Evolutionary conservation across 306 rosid genomes (phyloP).

Genomic region (Quercus cerris): DNA sequence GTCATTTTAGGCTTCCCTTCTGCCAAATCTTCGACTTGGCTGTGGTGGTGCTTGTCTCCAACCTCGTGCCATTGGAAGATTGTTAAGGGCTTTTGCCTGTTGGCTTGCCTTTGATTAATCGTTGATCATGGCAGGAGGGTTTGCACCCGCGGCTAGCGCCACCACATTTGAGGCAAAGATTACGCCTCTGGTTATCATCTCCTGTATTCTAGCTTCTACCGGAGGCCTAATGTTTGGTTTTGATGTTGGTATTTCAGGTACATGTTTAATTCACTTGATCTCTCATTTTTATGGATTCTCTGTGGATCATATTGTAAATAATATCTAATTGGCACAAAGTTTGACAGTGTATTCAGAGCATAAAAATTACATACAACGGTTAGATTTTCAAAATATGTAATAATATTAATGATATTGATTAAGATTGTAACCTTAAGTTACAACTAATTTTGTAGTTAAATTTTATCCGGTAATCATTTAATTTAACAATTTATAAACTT

Average conservation of each 20-base stretch:
- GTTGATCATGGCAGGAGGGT: conserved; percentile 37
- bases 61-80: too few species aligned
- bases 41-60: too few species aligned
- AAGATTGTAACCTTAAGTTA: fast-evolving
- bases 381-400: too few species aligned
- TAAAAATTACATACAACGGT: fast-evolving
- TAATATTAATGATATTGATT: too few species aligned
- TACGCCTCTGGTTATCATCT: conserved; percentile 74
- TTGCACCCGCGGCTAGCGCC: conserved; percentile 16
- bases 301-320: too few species aligned
- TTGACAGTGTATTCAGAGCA: fast-evolving
- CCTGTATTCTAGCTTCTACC: conserved; percentile 85
- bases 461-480: too few species aligned
- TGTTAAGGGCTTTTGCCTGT: background rate
- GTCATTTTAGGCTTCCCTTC: too few species aligned
- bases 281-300: too few species aligned
- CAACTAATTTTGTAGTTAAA: too few species aligned
- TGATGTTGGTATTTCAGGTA: conserved; percentile 85
- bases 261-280: too few species aligned
- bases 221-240: conserved; percentile 96
- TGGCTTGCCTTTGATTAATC: background rate
- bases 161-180: conserved; percentile 69
- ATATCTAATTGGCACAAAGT: fast-evolving
- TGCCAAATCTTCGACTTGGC: too few species aligned
- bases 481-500: too few species aligned